A percentile compares a stretch with the other conserved stretches of the same genome.
These are phyloP conservation scores for Stagonosporopsis vannaccii DNA, from an alignment of 2,329 filamentous ascomycete species.

Conservation along the genomic window DNA sequence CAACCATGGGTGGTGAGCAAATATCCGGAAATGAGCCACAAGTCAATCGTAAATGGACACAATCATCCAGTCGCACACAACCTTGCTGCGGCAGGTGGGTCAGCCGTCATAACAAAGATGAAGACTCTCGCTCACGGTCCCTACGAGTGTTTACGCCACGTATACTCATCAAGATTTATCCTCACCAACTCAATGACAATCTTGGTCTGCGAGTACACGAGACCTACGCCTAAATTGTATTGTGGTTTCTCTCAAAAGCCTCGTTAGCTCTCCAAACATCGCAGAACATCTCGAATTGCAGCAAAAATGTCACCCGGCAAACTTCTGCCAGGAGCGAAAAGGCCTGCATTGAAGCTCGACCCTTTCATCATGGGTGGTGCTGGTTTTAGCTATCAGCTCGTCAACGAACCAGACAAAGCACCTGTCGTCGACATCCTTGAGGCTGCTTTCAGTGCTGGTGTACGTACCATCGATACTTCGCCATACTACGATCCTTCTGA, in stretches of 20 bases:
- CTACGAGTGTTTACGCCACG: no score
- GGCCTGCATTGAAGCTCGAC: neutral
- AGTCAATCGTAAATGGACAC: neutral
- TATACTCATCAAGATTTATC: neutral
- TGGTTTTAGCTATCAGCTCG: constrained; percentile 4
- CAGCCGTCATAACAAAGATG: no score
- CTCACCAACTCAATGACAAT: neutral
- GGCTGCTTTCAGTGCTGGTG: neutral
- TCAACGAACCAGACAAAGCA: constrained; percentile 1
- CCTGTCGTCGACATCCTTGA: constrained; percentile 2
- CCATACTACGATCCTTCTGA: constrained; percentile 9
- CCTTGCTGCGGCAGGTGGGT: no score
- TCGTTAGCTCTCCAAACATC: neutral
- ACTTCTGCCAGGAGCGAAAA: neutral
- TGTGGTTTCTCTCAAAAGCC: neutral
- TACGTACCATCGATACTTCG: constrained; percentile 6
- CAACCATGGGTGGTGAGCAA: neutral
- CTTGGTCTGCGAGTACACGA: neutral
- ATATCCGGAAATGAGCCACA: neutral
- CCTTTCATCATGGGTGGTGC: constrained; percentile 6
- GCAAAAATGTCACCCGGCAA: neutral
- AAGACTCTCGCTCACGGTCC: no score
- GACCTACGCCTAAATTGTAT: neutral
- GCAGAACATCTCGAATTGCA: neutral
- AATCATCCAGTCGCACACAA: neutral